Conservation (phyloP, 2,329 filamentous ascomycete species). For the Fusarium verticillioides region DNA sequence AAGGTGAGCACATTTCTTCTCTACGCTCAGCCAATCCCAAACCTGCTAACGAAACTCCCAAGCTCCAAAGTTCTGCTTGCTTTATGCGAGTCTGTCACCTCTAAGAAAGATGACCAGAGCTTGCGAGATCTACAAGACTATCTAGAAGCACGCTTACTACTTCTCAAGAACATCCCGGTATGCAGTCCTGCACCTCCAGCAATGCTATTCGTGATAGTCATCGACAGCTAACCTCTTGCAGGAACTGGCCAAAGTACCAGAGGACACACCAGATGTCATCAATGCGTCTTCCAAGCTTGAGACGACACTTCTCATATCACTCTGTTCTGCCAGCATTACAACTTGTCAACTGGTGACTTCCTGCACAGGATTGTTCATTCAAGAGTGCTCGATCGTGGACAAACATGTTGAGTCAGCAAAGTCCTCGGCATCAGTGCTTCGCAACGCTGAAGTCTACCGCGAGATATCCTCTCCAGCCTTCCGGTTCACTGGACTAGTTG, state of each 20-base stretch:
- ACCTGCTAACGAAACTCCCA: conserved; percentile 6
- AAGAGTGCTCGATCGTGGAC: conserved; percentile 68
- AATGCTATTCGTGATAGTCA: not conserved
- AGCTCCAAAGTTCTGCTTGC: conserved; percentile 55
- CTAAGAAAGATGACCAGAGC: conserved; percentile 56
- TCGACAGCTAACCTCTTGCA: conserved; percentile 45
- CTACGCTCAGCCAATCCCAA: not conserved
- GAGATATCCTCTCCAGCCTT: conserved; percentile 73
- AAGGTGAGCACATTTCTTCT: conserved; percentile 54
- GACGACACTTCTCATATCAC: conserved; percentile 69
- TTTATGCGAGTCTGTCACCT: conserved; percentile 61
- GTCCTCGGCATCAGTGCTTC: conserved; percentile 62
- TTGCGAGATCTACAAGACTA: conserved; percentile 65
- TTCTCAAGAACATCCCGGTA: conserved; percentile 64
- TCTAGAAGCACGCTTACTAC: conserved; percentile 63
- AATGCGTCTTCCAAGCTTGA: conserved; percentile 67
- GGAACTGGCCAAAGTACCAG: conserved; percentile 65
- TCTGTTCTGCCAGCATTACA: conserved; percentile 74
- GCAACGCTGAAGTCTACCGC: conserved; percentile 69
- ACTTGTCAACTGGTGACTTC: conserved; percentile 72
- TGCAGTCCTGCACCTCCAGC: conserved; percentile 27
- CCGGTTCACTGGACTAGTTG: conserved; percentile 74
- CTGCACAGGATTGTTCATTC: conserved; percentile 70
- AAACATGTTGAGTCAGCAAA: conserved; percentile 62
- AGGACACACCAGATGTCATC: conserved; percentile 65